Evolutionary conservation across 2,329 filamentous ascomycete species (phyloP).

Genomic region (Samsoniella hepiali): DNA sequence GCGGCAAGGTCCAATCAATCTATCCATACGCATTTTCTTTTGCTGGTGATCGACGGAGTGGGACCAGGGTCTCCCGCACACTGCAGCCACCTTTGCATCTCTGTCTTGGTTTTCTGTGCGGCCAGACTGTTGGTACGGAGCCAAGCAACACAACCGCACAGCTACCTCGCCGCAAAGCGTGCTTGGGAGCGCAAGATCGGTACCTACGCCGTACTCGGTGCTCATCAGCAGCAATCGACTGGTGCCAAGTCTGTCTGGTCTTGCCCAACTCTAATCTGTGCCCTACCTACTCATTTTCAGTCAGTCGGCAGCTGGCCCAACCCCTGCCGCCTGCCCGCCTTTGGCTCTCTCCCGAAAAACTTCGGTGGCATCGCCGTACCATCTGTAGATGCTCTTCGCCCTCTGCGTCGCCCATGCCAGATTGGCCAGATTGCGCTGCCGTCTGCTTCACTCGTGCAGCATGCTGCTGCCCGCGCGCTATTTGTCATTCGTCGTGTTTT

Average conservation of each 20-base stretch:
- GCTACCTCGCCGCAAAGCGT: too few relatives aligned
- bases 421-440: too few relatives aligned
- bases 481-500: background rate
- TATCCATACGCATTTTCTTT: background rate
- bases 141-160: too few relatives aligned
- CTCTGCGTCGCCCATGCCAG: background rate
- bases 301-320: background rate
- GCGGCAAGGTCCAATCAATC: slow-evolving; percentile 10
- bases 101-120: too few relatives aligned
- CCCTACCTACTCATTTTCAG: too few relatives aligned
- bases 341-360: background rate
- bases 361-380: background rate
- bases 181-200: too few relatives aligned
- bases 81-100: slow-evolving; percentile 8
- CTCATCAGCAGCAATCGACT: too few relatives aligned
- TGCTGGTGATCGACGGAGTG: background rate
- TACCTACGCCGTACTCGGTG: too few relatives aligned
- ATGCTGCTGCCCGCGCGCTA: background rate
- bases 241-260: too few relatives aligned
- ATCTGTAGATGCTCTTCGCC: background rate
- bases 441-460: background rate
- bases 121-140: too few relatives aligned
- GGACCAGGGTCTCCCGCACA: background rate
- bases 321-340: background rate
- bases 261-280: too few relatives aligned